Conservation (phyloP, 192 early-diverging fungal genomes). For the Mortierella hygrophila region DNA sequence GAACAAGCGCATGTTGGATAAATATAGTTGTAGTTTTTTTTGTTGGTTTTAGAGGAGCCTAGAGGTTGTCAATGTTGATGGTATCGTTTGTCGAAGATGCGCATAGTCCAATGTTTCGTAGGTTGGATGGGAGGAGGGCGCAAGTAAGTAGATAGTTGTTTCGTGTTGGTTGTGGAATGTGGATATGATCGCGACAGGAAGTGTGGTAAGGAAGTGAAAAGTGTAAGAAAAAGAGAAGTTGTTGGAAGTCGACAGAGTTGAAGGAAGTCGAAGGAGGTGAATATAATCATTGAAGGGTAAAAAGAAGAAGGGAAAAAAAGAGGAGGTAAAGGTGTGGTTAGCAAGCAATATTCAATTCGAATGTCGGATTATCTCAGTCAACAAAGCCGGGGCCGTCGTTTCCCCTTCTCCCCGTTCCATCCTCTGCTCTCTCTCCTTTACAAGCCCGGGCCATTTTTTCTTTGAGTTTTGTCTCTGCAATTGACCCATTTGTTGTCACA, state of each 20-base stretch:
- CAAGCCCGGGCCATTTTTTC: neutral
- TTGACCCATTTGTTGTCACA: neutral
- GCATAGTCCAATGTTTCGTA: neutral
- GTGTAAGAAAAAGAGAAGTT: neutral
- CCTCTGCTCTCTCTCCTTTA: neutral
- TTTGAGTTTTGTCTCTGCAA: neutral
- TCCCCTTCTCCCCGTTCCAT: neutral
- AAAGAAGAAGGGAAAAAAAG: neutral
- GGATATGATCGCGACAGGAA: neutral
- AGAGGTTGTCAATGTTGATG: neutral
- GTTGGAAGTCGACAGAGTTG: neutral
- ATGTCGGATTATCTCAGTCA: neutral
- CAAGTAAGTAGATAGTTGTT: neutral
- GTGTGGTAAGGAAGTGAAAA: neutral
- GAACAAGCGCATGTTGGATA: neutral
- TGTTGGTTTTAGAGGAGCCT: neutral
- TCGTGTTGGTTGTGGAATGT: neutral
- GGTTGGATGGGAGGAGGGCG: neutral
- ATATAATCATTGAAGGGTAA: neutral
- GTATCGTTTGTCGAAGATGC: neutral
- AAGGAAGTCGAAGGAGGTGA: neutral
- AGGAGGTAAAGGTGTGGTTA: slow-evolving; percentile 13
- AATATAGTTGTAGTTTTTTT: neutral
- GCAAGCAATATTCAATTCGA: neutral
- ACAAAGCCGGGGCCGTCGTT: neutral